phyloP scores from a whole-genome alignment of 2,329 filamentous ascomycete genomes.

The Fusarium sp. region DNA sequence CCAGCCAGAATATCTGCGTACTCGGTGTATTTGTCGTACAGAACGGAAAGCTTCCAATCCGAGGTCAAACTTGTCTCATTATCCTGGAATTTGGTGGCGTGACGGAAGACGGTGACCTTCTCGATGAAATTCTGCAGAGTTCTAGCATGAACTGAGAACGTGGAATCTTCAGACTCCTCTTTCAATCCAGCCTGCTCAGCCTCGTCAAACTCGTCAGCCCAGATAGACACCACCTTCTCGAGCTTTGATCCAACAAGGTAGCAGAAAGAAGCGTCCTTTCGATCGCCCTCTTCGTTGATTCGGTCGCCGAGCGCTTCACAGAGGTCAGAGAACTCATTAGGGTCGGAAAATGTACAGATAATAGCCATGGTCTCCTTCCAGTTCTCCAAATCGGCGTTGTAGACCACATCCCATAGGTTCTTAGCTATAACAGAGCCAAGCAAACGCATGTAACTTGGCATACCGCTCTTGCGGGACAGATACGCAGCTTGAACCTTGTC shows the following conservation, averaged over 20 bases:
- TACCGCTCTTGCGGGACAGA: slow-evolving; percentile 81
- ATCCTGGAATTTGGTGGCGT: slow-evolving; percentile 92
- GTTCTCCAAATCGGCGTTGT: slow-evolving; percentile 90
- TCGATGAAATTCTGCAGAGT: slow-evolving; percentile 94
- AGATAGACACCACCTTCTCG: slow-evolving; percentile 95
- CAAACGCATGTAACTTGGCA: slow-evolving; percentile 91
- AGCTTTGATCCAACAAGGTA: slow-evolving; percentile 95
- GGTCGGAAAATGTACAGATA: slow-evolving; percentile 93
- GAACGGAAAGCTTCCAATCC: slow-evolving; percentile 86
- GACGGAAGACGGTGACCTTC: slow-evolving; percentile 96
- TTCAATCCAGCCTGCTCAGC: slow-evolving; percentile 79
- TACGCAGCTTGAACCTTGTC: slow-evolving; percentile 95
- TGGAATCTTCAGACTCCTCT: slow-evolving; percentile 75
- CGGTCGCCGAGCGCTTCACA: slow-evolving; percentile 95
- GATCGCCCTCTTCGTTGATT: slow-evolving; percentile 78
- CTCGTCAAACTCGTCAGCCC: slow-evolving; percentile 90
- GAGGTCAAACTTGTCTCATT: slow-evolving; percentile 74
- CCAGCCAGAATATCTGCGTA: slow-evolving; percentile 95
- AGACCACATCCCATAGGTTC: slow-evolving; percentile 97
- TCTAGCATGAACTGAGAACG: slow-evolving; percentile 90
- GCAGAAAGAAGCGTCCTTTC: slow-evolving; percentile 96
- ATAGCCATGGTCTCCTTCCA: slow-evolving; percentile 99
- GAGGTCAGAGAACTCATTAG: slow-evolving; percentile 90
- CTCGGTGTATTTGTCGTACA: slow-evolving; percentile 96
- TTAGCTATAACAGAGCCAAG: slow-evolving; percentile 93